phyloP scores from a whole-genome alignment of 176 grass and related monocot species.

The Triticum urartu region DNA sequence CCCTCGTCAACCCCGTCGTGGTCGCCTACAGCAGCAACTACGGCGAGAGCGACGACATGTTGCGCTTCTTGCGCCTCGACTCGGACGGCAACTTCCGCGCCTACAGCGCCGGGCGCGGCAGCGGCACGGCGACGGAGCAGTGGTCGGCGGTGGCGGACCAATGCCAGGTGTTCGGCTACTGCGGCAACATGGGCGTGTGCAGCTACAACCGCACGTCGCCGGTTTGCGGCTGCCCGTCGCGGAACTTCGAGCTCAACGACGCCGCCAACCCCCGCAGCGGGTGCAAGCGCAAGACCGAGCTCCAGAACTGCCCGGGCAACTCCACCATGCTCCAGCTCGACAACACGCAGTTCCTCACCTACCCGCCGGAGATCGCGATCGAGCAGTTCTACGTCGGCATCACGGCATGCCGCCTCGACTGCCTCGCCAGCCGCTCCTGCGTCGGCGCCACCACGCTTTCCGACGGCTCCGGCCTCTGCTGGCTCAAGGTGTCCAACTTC shows the following conservation, averaged over 20 bases:
- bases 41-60: slow-evolving; percentile 62
- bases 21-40: slow-evolving; percentile 96
- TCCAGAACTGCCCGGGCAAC: slow-evolving; percentile 68
- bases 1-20: slow-evolving; percentile 36
- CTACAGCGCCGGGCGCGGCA: slow-evolving; percentile 53
- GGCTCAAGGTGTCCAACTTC: slow-evolving; percentile 74
- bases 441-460: slow-evolving; percentile 76
- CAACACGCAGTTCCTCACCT: slow-evolving; percentile 89
- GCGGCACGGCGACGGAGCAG: slow-evolving; percentile 25
- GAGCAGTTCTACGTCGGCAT: slow-evolving; percentile 89
- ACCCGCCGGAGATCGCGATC: slow-evolving; percentile 55
- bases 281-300: slow-evolving; percentile 46
- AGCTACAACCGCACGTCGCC: slow-evolving; percentile 77
- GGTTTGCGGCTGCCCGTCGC: slow-evolving; percentile 71
- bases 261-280: slow-evolving; percentile 30
- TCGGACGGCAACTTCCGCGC: slow-evolving; percentile 83
- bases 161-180: slow-evolving; percentile 91
- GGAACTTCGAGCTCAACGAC: slow-evolving; percentile 51
- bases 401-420: slow-evolving; percentile 80
- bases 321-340: slow-evolving; percentile 76
- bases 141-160: slow-evolving; percentile 96
- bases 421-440: slow-evolving; percentile 66
- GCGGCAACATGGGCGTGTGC: slow-evolving; percentile 92
- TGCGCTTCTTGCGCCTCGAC: slow-evolving; percentile 79
- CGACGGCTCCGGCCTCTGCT: slow-evolving; percentile 88